Evolutionary conservation across 1,284 basidiomycete species (phyloP).

Genomic region (Ganoderma boninense): DNA sequence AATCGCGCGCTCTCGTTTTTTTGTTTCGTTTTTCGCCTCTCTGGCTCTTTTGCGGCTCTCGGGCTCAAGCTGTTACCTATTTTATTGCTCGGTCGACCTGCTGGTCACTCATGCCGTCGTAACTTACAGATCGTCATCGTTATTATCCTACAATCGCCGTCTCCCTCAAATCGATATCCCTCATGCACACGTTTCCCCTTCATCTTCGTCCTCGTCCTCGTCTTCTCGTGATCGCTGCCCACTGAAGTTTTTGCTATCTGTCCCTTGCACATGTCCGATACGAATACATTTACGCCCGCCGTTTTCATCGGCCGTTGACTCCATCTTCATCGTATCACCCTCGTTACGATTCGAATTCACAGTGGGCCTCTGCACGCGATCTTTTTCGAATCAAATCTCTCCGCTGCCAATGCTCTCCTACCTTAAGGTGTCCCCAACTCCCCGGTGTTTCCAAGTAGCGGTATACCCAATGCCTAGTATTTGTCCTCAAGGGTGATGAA

Average conservation of each 20-base stretch:
- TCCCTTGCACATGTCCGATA: neutral
- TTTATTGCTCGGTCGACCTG: neutral
- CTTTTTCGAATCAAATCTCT: neutral
- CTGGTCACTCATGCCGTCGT: slow-evolving; percentile 1
- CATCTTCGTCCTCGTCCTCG: neutral
- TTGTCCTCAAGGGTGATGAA: neutral
- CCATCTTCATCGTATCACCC: neutral
- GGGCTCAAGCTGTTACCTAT: neutral
- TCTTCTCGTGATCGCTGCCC: neutral
- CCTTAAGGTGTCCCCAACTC: neutral
- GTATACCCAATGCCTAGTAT: neutral
- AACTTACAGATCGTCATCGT: slow-evolving; percentile 6
- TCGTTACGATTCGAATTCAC: neutral
- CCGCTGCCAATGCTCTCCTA: neutral
- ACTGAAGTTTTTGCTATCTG: slow-evolving; percentile 1
- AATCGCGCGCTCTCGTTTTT: neutral
- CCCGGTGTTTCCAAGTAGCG: neutral
- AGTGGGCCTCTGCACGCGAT: neutral
- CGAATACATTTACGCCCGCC: neutral
- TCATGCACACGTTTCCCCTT: no score
- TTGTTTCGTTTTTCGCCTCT: neutral
- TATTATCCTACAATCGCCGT: neutral
- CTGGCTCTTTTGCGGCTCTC: neutral
- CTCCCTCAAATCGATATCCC: neutral
- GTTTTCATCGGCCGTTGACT: no score